Base-by-base conservation (phyloP, 1,284 basidiomycete genomes). In the Rugosomyces carneus region DNA sequence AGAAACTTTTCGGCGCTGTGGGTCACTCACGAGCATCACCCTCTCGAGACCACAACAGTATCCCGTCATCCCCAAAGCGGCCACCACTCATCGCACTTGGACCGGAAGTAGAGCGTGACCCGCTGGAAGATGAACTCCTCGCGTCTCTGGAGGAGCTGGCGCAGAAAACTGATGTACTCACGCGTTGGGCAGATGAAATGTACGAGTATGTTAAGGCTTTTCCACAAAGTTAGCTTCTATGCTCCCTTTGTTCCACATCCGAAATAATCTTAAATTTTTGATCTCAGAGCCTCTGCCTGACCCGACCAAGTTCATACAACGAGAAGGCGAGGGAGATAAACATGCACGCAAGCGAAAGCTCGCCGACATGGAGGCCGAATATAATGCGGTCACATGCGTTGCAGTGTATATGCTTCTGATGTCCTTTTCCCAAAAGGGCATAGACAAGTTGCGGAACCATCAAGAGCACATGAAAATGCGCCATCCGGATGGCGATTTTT, bases 371-470 rank as follows among this genome's bases (percentile, higher is more conserved):
- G 84, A 88, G 57, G 83, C 82, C 11, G 86, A 88, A 58, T 72
- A 87, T 71, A 71, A 93, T 55, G 83, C 86, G 68, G 77, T 93
- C 68, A 86, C 85, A 0, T 84, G 81, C 44, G 82, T 96, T 31
- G 85, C 93, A 34, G 76, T 99, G 44, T 98, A 97, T 69, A 85
- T 97, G 72, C 87, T 93, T 53, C 76, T 95, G 35, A 86, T 98
- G 76, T 80, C 84, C 0, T 97, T 98, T 64, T 81, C 93, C 47
- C 89, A 94, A 66, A 88, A 86, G 62, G 95, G 93, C 8, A 92
- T 95, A 48, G 81, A 92, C 55, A 77, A 76, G 58, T 68, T 89
- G 50, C 69, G 80, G 47, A 73, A 80, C 49, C 78, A 82, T 57
- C 77, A 85, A 57, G 84, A 87, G 57, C 81, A 88, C 58, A 69